Base-by-base conservation (phyloP, 2,329 filamentous ascomycete species). In the Lasiodiplodia gonubiensis region DNA sequence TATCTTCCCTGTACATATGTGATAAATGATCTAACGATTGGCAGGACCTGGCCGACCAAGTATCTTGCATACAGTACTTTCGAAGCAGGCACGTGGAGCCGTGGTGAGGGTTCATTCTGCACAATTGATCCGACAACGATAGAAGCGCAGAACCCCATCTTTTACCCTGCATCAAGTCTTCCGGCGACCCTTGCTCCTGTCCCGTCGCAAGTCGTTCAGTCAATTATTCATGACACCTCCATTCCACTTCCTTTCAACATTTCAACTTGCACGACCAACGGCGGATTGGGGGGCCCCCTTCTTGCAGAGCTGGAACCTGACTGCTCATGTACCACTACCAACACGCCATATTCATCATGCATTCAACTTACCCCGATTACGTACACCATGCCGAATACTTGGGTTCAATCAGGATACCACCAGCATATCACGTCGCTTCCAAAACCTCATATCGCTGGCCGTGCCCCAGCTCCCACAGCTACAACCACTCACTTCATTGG, bases 241-340 rank as follows among this genome's bases (percentile, higher is more conserved):
- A 35, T 54, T n/a, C 1, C 0, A 1, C 10, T 54, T 1, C 16
- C 51, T 12, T 54, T n/a, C 25, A 4, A 54, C 27, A 54, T 54
- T 0, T 7, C 27, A 10, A 54, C 51, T 10, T 54, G 51, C 18
- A 35, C 51, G 2, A 14, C 51, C 27, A n/a, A 4, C 1, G 4
- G 4, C 18, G 14, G 27, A 4, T 6, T n/a, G 7, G 3, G 5
- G 2, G 25, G 4, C 27, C 14, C 14, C 14, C n/a, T 18, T 16
- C 18, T 0, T 10, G 14, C 6, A 1, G 39, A 18, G 0, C 16
- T 8, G 1, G 16, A 18, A 10, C 16, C 39, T 2, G 18, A 1
- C 1, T 18, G 39, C 39, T n/a, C 39, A 53, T 53, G 18, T 14
- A 18, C 27, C 27, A 23, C 48, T 23, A 8, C 1, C 11, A 14